A percentile compares a stretch with the other conserved stretches of the same genome.
These are phyloP conservation scores for Salix purpurea DNA, from an alignment of 345 rosid species.

Conservation along the genomic window DNA sequence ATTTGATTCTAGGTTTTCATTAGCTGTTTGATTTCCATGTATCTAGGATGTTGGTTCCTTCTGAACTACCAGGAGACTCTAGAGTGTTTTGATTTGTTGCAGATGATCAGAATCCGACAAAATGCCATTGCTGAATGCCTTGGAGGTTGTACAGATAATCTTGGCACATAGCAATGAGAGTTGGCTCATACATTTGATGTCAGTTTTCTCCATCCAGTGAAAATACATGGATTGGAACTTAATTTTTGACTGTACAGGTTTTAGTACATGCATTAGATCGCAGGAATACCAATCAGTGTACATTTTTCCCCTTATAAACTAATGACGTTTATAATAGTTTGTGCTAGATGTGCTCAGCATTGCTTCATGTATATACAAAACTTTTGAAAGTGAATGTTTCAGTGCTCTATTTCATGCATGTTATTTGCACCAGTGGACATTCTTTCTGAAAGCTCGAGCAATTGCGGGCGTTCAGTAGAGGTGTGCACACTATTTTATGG, in stretches of 20 bases:
- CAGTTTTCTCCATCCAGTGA: background rate
- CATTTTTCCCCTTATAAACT: background rate
- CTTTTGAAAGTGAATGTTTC: background rate
- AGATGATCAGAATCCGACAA: slow-evolving; percentile 22
- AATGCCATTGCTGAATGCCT: slow-evolving; percentile 13
- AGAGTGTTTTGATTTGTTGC: slow-evolving; percentile 18
- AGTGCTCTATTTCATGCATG: background rate
- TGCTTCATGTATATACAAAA: background rate
- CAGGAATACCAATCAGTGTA: background rate
- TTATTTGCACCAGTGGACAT: background rate
- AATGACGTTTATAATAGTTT: slow-evolving; percentile 2
- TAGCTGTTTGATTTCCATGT: slow-evolving; percentile 5
- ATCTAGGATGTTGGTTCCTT: slow-evolving; percentile 10
- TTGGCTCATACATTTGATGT: slow-evolving; percentile 1
- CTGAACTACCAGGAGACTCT: slow-evolving; percentile 16
- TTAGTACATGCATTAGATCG: slow-evolving; percentile 1
- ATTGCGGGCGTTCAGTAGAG: background rate
- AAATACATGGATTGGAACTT: background rate
- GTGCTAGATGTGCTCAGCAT: background rate
- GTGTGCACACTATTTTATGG: background rate
- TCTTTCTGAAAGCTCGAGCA: background rate
- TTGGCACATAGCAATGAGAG: background rate
- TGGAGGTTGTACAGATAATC: slow-evolving; percentile 11
- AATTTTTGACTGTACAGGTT: slow-evolving; percentile 26
- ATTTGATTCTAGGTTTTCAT: slow-evolving; percentile 23